Conservation (phyloP, 441 rosid species). For the Biscutella laevigata region DNA sequence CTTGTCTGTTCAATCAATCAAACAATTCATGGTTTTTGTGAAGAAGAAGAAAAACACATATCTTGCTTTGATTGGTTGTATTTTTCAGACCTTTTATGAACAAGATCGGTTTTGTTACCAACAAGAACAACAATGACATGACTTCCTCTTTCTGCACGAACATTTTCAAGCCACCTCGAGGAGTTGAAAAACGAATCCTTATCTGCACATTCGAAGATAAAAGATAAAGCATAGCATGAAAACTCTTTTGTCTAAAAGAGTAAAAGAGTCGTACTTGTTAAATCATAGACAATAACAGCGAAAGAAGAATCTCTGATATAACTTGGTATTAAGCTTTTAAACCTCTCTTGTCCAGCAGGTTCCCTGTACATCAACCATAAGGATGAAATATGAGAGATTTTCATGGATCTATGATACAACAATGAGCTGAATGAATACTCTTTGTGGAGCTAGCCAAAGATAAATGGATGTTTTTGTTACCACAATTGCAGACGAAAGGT, state of each 20-base stretch:
- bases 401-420: not conserved
- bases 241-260: no score
- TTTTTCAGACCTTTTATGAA: constrained; percentile 31
- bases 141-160: constrained; percentile 37
- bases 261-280: constrained; percentile 44
- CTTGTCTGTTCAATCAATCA: constrained; percentile 41
- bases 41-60: not conserved
- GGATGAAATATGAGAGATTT: not conserved
- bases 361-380: constrained; percentile 36
- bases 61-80: not conserved
- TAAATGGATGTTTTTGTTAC: constrained; percentile 17
- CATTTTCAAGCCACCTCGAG: constrained; percentile 38
- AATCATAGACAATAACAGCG: constrained; percentile 70
- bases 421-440: no score
- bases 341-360: constrained; percentile 81
- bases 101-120: constrained; percentile 51
- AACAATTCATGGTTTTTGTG: not conserved
- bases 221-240: no score
- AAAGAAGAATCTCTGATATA: constrained; percentile 74
- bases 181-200: constrained; percentile 38
- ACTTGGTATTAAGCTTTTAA: constrained; percentile 65
- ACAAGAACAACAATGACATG: constrained; percentile 43
- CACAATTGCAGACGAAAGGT: constrained; percentile 53
- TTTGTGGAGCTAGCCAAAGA: no score
- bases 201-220: constrained; percentile 20